Evolutionary conservation across 1,284 basidiomycete genomes (phyloP), one percentile per base, ranked within the genome.

Genomic region (Tilletia walkeri): DNA sequence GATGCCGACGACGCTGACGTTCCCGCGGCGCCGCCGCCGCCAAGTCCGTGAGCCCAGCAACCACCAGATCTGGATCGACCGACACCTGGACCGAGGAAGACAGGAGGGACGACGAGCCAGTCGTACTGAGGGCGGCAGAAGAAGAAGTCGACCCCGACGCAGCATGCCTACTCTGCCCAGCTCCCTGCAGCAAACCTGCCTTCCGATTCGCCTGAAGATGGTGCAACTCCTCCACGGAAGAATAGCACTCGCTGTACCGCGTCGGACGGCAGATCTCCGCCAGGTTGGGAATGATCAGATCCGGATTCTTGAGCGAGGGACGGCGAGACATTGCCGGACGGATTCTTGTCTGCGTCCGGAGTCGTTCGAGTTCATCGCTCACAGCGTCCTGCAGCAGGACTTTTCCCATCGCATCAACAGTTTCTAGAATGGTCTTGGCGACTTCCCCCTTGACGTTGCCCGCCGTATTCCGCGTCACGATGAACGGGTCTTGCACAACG

Each of bases 401-500:
- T n/a, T 53, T 6, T 7, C 16, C 16, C 50, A 53, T 24, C 20
- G 18, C 20, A 24, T 24, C 18, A 18, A 53, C 50, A 18, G 18
- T 18, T 16, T 63, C 14, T 16, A 38, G 12, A 18, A 63, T 63
- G 12, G 30, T 16, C 30, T 5, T 10, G 16, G 30, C 36, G 4
- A 74, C 65, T 7, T 36, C 67, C 9, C 53, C 20, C 50, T 72
- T 69, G 56, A 84, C 75, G 72, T 84, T 84, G 36, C 76, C 71
- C 20, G 80, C 73, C 12, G 80, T 82, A 70, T 84, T 84, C 49
- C 84, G 78, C 56, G 81, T 79, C 34, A 80, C 69, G 68, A 83
- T 81, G 73, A 84, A 84, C 7, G 84, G 84, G 67, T 84, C 84
- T 67, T 84, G 84, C 1, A 83, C 79, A 41, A 84, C 77, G 56